Percentiles rank a stretch among this genome's conserved stretches.
Evolutionary conservation across 2,329 filamentous ascomycete species (phyloP).

Genomic region (Pyrenochaeta sp.): DNA sequence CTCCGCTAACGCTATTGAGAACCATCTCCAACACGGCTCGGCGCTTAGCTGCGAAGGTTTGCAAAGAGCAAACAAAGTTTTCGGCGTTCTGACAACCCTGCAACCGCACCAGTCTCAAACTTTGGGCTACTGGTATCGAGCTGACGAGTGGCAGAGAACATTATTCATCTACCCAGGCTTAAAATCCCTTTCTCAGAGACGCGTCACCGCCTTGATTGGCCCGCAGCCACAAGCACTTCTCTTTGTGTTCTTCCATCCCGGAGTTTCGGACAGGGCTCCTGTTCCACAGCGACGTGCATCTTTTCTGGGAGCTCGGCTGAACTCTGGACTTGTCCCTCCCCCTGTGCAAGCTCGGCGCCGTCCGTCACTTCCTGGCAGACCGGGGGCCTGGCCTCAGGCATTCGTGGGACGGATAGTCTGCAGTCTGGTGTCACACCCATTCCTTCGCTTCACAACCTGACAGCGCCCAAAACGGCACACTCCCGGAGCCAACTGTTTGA

Average conservation of each 20-base stretch:
- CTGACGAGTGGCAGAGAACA: slow-evolving; percentile 33
- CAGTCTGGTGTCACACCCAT: slow-evolving; percentile 44
- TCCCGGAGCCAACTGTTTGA: slow-evolving; percentile 52
- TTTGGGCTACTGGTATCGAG: slow-evolving; percentile 39
- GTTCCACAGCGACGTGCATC: slow-evolving; percentile 39
- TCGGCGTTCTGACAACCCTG: slow-evolving; percentile 46
- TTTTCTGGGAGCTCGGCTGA: slow-evolving; percentile 40
- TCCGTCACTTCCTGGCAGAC: slow-evolving; percentile 37
- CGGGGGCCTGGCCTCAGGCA: slow-evolving; percentile 37
- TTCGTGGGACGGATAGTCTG: slow-evolving; percentile 40
- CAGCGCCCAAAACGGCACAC: slow-evolving; percentile 50
- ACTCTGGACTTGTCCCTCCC: slow-evolving; percentile 31
- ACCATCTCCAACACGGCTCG: slow-evolving; percentile 32
- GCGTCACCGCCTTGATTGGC: slow-evolving; percentile 31
- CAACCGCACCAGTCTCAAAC: slow-evolving; percentile 50
- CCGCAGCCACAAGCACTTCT: slow-evolving; percentile 17
- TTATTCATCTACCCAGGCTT: slow-evolving; percentile 43
- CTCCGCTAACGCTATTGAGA: slow-evolving; percentile 22
- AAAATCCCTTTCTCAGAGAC: slow-evolving; percentile 25
- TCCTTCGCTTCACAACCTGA: slow-evolving; percentile 49
- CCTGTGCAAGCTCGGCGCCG: slow-evolving; percentile 37
- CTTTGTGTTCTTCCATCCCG: slow-evolving; percentile 36
- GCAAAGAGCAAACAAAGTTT: slow-evolving; percentile 47
- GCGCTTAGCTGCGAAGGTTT: slow-evolving; percentile 40
- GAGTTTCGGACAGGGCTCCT: slow-evolving; percentile 35